Conservation (phyloP, 1,284 basidiomycete genomes). For the Trametes sp. region DNA sequence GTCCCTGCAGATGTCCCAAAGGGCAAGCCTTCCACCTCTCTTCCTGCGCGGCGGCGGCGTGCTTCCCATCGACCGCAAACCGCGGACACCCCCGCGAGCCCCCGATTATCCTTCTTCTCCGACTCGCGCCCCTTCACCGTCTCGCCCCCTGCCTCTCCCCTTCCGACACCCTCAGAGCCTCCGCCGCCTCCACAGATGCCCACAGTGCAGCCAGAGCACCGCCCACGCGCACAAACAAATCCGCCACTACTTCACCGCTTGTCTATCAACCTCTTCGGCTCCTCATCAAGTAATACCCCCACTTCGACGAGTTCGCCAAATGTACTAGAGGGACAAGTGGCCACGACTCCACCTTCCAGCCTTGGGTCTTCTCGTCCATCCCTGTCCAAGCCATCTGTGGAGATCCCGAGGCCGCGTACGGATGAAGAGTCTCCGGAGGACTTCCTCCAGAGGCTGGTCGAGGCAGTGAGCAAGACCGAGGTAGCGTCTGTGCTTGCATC, state of each 20-base stretch:
- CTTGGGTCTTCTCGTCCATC: conserved; percentile 56
- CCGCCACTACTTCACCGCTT: conserved; percentile 74
- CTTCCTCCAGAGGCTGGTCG: conserved; percentile 71
- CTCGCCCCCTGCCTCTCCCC: conserved; percentile 28
- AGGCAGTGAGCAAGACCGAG: conserved; percentile 77
- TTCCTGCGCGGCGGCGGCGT: conserved; percentile 30
- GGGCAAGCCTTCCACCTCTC: conserved; percentile 20
- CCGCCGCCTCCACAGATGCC: conserved; percentile 31
- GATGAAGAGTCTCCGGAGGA: conserved; percentile 73
- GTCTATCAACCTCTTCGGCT: conserved; percentile 71
- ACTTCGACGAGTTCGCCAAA: conserved; percentile 40
- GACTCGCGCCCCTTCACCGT: conserved; percentile 23
- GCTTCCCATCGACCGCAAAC: conserved; percentile 38
- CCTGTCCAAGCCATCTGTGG: conserved; percentile 50
- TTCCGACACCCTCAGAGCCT: conserved; percentile 27
- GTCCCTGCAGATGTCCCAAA: conserved; percentile 20
- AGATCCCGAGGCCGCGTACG: conserved; percentile 58
- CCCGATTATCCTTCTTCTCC: conserved; percentile 28
- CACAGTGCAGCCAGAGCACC: conserved; percentile 35
- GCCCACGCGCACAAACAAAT: conserved; percentile 72
- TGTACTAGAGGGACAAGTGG: conserved; percentile 31
- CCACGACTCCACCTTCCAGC: conserved; percentile 45
- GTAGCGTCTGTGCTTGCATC: conserved; percentile 81
- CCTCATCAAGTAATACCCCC: conserved; percentile 46
- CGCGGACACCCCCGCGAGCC: conserved; percentile 37